Conservation (phyloP, 306 rosid genomes). For the Urtica urens region DNA sequence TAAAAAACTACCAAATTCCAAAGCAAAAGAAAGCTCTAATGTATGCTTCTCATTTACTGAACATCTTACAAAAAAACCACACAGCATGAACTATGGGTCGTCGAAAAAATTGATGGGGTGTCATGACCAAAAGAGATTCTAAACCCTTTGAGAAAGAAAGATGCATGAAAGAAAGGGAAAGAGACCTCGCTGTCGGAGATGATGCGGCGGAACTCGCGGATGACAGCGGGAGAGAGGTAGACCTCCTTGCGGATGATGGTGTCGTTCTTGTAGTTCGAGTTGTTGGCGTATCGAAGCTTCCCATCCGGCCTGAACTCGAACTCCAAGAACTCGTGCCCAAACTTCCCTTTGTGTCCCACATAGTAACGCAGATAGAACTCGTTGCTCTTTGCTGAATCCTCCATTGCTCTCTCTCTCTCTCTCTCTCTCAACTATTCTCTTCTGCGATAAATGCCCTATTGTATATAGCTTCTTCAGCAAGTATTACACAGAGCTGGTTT, state of each 20-base stretch:
- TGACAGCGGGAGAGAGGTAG: constrained; percentile 80
- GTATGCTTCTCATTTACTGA: no score
- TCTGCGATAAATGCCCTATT: no score
- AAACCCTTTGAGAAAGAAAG: background rate
- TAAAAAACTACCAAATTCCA: no score
- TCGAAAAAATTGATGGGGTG: no score
- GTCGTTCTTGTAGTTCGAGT: constrained; percentile 98
- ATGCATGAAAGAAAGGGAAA: background rate
- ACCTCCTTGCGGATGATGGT: constrained; percentile 97
- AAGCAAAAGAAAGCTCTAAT: no score
- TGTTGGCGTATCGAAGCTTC: constrained; percentile 91
- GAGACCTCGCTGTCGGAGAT: constrained; percentile 77
- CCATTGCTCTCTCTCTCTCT: background rate
- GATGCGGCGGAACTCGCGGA: constrained; percentile 87
- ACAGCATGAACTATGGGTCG: no score
- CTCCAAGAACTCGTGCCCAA: constrained; percentile 90
- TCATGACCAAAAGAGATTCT: no score
- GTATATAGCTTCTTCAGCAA: no score
- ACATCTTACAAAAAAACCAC: no score
- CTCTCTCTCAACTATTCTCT: no score
- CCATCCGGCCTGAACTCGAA: constrained; percentile 89
- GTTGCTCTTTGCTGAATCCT: constrained; percentile 49
- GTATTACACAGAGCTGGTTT: no score
- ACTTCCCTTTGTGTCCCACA: constrained; percentile 90
- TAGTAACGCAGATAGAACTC: constrained; percentile 85